Evolutionary conservation across 495 filamentous ascomycete genomes (phyloP).

Genomic region (Aspergillus olivimuriae): DNA sequence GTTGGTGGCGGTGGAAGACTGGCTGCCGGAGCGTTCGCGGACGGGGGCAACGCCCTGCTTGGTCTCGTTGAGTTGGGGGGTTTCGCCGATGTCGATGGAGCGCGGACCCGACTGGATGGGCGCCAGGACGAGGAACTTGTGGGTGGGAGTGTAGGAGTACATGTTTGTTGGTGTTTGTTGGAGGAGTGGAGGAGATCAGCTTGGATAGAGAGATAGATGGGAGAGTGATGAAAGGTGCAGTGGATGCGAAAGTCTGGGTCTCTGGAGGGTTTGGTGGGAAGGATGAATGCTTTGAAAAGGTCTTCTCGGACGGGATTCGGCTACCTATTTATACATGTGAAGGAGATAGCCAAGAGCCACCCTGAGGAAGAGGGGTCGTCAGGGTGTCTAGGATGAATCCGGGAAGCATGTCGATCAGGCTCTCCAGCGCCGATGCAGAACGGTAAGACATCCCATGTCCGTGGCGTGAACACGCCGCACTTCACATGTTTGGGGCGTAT

Average conservation of each 20-base stretch:
- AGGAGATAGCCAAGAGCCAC: constrained; percentile 14
- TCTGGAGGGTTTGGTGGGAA: not conserved
- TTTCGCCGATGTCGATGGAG: constrained; percentile 18
- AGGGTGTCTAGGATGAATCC: constrained; percentile 19
- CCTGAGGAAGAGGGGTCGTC: constrained; percentile 22
- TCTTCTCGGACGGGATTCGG: constrained; percentile 16
- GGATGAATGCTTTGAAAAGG: constrained; percentile 4
- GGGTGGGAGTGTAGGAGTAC: constrained; percentile 31
- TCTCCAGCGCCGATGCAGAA: constrained; percentile 21
- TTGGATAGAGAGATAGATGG: constrained; percentile 1
- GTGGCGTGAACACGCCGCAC: constrained; percentile 15
- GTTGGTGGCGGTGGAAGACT: constrained; percentile 18
- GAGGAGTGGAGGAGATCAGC: constrained; percentile 6
- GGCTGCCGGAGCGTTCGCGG: constrained; percentile 16
- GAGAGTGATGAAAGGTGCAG: constrained; percentile 6
- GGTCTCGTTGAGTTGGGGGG: constrained; percentile 15
- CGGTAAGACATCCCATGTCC: constrained; percentile 15
- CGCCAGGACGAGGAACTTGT: constrained; percentile 35
- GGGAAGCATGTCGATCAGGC: constrained; percentile 25
- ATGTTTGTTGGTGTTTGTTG: constrained; percentile 20
- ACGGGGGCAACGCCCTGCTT: constrained; percentile 4
- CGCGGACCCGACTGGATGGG: constrained; percentile 33
- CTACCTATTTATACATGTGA: constrained; percentile 30
- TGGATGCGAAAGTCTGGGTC: too few species aligned
- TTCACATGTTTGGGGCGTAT: constrained; percentile 19